Evolutionary conservation across 1,284 basidiomycete species (phyloP), one percentile per base, ranked within the genome.

Genomic region (Apiotrichum veenhuisii): DNA sequence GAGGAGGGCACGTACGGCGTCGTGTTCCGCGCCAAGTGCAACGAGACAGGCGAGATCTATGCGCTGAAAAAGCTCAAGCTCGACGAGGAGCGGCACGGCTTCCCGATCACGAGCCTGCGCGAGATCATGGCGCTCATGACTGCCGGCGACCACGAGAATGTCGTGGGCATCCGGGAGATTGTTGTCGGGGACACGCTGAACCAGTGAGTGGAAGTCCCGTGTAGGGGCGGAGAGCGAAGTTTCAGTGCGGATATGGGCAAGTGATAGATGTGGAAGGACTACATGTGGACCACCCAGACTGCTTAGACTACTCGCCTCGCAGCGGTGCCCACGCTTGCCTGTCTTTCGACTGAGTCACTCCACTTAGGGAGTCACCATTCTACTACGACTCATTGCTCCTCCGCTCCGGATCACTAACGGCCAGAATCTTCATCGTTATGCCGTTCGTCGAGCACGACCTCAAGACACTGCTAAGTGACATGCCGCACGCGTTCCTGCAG

Each of bases 401-500:
- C 5, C 18, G 12, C 3, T 2, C 20, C 22, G 0, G 26, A 25
- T 12, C 17, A 34, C 7, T 30, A 18, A 22, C 25, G 46, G 61
- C 52, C 80, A 94, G 91, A 80, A 91, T 98, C 54, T 98, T 93
- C 77, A 92, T 98, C 61, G 94, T 97, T 33, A 98, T 98, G 93
- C 95, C 98, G 70, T 98, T 99, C 72, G 94, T 98, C 72, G 96
- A 98, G 77, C 96, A 99, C 76, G 95, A 99, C 75, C 86, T 99
- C 71, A 98, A 98, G 78, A 90, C 93, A 1, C 82, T 99, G 50
- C 82, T 99, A 54, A 89, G 87, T 14, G 81, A 90, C 61, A 97
- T 97, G 92, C 89, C 91, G 1, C 84, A 87, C 38, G 92, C 95
- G 0, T 99, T 98, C 78, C 79, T 97, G 27, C 91, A 94, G 73